These are phyloP conservation scores for Thyridium curvatum DNA, from an alignment of 2,329 filamentous ascomycete genomes.

Conservation along the genomic window DNA sequence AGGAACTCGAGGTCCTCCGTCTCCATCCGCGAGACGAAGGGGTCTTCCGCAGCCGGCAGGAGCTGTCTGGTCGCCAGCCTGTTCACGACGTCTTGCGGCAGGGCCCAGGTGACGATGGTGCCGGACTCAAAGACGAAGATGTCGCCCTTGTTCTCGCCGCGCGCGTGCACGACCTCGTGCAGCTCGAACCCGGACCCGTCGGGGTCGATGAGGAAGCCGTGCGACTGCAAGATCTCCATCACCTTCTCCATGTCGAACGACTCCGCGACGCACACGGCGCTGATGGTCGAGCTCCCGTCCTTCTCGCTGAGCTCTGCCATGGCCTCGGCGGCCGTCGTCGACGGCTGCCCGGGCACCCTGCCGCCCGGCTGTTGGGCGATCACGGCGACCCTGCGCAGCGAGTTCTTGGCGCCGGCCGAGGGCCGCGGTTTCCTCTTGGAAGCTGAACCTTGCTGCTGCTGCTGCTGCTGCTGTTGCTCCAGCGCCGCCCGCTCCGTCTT, in stretches of 20 bases:
- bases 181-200: slow-evolving; percentile 55
- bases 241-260: slow-evolving; percentile 59
- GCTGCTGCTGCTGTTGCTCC: background rate
- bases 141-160: slow-evolving; percentile 64
- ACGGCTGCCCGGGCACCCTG: slow-evolving; percentile 33
- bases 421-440: slow-evolving; percentile 11
- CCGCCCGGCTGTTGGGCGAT: slow-evolving; percentile 64
- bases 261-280: slow-evolving; percentile 56
- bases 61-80: slow-evolving; percentile 66
- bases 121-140: slow-evolving; percentile 95
- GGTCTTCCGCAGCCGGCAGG: slow-evolving; percentile 67
- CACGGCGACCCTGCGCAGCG: slow-evolving; percentile 76
- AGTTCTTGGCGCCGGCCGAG: slow-evolving; percentile 44
- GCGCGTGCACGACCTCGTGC: slow-evolving; percentile 57
- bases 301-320: slow-evolving; percentile 1
- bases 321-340: slow-evolving; percentile 15
- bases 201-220: slow-evolving; percentile 57
- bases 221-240: slow-evolving; percentile 47
- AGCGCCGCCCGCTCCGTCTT: background rate
- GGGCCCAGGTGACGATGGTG: slow-evolving; percentile 86
- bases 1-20: slow-evolving; percentile 86
- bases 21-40: slow-evolving; percentile 67
- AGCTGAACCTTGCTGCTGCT: slow-evolving; percentile 6
- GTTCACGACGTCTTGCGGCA: slow-evolving; percentile 68
- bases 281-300: slow-evolving; percentile 39